These are phyloP conservation scores for Lasiosphaeria ovina DNA, from an alignment of 495 filamentous ascomycete species.

Conservation along the genomic window DNA sequence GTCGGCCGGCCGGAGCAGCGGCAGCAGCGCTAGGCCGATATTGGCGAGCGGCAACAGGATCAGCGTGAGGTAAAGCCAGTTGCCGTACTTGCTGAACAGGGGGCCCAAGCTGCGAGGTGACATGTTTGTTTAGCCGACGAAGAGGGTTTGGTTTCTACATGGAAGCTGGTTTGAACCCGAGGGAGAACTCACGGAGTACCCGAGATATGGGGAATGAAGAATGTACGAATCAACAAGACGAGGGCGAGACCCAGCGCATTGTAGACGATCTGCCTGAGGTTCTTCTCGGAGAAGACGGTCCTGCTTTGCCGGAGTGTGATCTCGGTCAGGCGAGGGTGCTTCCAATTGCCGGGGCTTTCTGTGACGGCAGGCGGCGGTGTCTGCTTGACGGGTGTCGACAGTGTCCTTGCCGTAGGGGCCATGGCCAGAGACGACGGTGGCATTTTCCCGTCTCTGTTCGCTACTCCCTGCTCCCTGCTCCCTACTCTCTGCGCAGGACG, in stretches of 20 bases:
- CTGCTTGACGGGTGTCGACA: constrained; percentile 46
- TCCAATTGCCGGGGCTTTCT: constrained; percentile 74
- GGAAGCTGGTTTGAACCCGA: neutral
- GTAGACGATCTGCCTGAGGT: constrained; percentile 61
- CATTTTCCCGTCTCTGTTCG: too few species aligned
- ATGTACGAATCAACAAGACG: constrained; percentile 37
- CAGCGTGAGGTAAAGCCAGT: constrained; percentile 39
- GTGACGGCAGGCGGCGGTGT: constrained; percentile 34
- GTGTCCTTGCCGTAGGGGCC: constrained; percentile 17
- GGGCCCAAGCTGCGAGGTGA: constrained; percentile 9
- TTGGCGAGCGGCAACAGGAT: constrained; percentile 63
- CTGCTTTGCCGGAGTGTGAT: constrained; percentile 72
- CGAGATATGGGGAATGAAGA: constrained; percentile 26
- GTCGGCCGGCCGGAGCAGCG: constrained; percentile 67
- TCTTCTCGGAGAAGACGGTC: constrained; percentile 67
- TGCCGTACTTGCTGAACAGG: constrained; percentile 28
- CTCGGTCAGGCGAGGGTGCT: constrained; percentile 77
- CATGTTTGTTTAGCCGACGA: neutral
- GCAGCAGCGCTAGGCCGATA: constrained; percentile 55
- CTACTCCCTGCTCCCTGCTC: too few species aligned
- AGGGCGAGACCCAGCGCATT: constrained; percentile 57
- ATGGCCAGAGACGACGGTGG: constrained; percentile 16
- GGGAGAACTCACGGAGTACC: constrained; percentile 20
- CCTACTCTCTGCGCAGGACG: too few species aligned
- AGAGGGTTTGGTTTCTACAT: neutral